Base-by-base conservation (phyloP, 305 asterid genomes). In the Withania somnifera region DNA sequence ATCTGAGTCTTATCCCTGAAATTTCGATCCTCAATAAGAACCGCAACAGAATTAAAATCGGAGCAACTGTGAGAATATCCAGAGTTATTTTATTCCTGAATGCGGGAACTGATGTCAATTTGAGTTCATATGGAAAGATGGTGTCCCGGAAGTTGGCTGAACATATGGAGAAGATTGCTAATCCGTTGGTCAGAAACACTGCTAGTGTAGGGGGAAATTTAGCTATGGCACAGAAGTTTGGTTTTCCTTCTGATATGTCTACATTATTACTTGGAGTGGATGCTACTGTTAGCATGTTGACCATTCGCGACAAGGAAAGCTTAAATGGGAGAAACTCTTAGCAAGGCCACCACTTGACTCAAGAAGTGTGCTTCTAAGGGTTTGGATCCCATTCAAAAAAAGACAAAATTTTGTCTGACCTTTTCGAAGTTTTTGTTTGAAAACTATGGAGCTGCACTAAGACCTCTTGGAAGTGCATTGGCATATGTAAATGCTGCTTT, bases 131-230 rank as follows among this genome's bases (percentile, higher is more conserved):
- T 28, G 87, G 47, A n/a, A 79, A 84, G 69, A 40, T 82, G 58
- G 75, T 91, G 69, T 85, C 89, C 32, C 64, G 67, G 22, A 90
- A 87, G 85, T 83, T 92, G 51, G 95, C 94, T 38, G 87, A 86
- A 32, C 95, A 91, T 82, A 81, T 93, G 93, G 97, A 93, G 83
- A 92, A 88, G 86, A 79, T 92, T 26, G 98, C 94, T 73, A 81
- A 97, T 17, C 86, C 86, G 1, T 95, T 93, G 64, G 56, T 95
- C 38, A 87, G 99, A 85, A 95, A 95, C 87, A 79, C 94, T 1
- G 99, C 92, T 60, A 95, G 97, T 88, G 78, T 95, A 0, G 99
- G 99, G 36, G 99, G 99, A 26, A 95, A 95, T 86, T 84, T 95
- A 86, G 91, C 92, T 45, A 92, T 95, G 90, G 93, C 98, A 28